Percentiles rank a stretch among this genome's conserved stretches.
These are phyloP conservation scores for Scutellaria galericulata DNA, from an alignment of 257 asterid genomes.

Conservation along the genomic window DNA sequence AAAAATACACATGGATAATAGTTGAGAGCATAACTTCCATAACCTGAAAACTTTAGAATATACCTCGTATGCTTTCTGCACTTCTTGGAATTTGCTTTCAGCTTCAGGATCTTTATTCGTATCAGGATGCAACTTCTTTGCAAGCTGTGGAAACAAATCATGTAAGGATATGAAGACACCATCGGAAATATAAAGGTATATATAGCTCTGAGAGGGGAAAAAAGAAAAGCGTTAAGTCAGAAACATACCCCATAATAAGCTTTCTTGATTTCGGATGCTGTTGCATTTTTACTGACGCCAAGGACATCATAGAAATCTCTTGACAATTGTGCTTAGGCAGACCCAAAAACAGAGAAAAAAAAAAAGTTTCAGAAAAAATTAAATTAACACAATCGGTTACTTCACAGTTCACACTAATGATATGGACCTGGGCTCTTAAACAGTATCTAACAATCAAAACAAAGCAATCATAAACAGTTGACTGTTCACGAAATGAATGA, in stretches of 20 bases:
- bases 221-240: background rate
- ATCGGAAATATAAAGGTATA: background rate
- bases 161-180: constrained; percentile 18
- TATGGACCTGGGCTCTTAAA: background rate
- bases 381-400: background rate
- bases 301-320: constrained; percentile 81
- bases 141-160: constrained; percentile 62
- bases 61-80: constrained; percentile 93
- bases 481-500: background rate
- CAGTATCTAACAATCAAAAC: background rate
- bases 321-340: constrained; percentile 51
- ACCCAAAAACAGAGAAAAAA: background rate
- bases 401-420: background rate
- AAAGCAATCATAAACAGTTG: background rate
- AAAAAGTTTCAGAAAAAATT: background rate
- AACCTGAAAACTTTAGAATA: constrained; percentile 27
- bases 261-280: constrained; percentile 83
- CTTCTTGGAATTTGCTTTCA: constrained; percentile 81
- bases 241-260: constrained; percentile 77
- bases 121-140: constrained; percentile 91
- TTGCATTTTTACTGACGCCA: constrained; percentile 73
- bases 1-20: background rate
- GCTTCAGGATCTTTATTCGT: constrained; percentile 90
- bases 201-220: background rate
- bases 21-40: background rate